A percentile compares a stretch with the other conserved stretches of the same genome.
Evolutionary conservation across 2,329 filamentous ascomycete genomes (phyloP).

Genomic region (Lachnum nothofagi): DNA sequence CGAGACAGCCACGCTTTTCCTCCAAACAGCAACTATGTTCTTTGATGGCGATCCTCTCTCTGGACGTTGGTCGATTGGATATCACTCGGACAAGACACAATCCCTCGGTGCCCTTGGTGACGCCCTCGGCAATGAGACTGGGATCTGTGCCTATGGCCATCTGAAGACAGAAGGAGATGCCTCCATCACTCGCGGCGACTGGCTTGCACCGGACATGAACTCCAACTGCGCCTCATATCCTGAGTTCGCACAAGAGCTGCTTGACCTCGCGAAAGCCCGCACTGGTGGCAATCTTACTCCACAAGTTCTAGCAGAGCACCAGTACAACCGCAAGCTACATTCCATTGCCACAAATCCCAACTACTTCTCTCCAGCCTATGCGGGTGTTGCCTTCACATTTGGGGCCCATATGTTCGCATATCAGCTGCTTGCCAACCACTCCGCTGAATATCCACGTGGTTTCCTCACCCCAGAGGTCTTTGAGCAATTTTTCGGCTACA

Average conservation of each 20-base stretch:
- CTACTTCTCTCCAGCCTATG: constrained; percentile 30
- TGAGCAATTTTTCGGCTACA: constrained; percentile 15
- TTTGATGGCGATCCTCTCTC: constrained; percentile 20
- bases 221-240: constrained; percentile 21
- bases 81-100: constrained; percentile 12
- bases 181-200: constrained; percentile 19
- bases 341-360: constrained; percentile 32
- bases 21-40: constrained; percentile 15
- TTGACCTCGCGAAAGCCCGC: constrained; percentile 12
- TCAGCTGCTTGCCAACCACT: constrained; percentile 30
- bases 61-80: constrained; percentile 16
- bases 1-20: constrained; percentile 14
- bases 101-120: constrained; percentile 11
- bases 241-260: constrained; percentile 15
- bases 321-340: constrained; percentile 20
- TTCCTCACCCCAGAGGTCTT: constrained; percentile 12
- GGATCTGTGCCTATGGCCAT: constrained; percentile 18
- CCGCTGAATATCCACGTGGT: constrained; percentile 14
- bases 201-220: constrained; percentile 14
- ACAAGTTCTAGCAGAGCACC: constrained; percentile 15
- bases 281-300: constrained; percentile 14
- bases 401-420: constrained; percentile 28
- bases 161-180: constrained; percentile 17
- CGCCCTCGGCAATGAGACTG: constrained; percentile 15
- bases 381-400: constrained; percentile 24